A percentile compares a stretch with the other conserved stretches of the same genome.
phyloP scores from a whole-genome alignment of 2,329 filamentous ascomycete species.

The Claviceps humidiphila region DNA sequence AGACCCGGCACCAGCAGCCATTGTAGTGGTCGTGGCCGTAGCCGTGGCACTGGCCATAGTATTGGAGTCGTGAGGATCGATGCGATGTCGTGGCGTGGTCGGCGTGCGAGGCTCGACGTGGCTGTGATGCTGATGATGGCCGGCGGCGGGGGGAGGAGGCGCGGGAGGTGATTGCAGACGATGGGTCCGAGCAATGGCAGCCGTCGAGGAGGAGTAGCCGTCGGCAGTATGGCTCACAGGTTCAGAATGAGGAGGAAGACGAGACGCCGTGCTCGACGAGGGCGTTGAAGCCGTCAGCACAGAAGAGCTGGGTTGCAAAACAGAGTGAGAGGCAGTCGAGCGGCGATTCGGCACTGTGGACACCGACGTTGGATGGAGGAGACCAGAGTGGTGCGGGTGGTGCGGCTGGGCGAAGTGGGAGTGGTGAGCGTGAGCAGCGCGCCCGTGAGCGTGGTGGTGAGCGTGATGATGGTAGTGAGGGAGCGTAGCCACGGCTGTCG shows the following conservation, averaged over 20 bases:
- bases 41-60: conserved; percentile 10
- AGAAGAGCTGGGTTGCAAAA: conserved; percentile 11
- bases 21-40: conserved; percentile 5
- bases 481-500: conserved; percentile 60
- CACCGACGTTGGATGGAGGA: conserved; percentile 10
- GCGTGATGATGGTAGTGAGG: conserved; percentile 39
- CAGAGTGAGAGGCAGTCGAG: conserved; percentile 14
- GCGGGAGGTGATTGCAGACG: conserved; percentile 17
- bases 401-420: conserved; percentile 1
- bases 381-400: conserved; percentile 4
- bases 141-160: conserved; percentile 20
- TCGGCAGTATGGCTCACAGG: conserved; percentile 11
- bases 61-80: conserved; percentile 10
- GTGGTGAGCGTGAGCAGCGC: conserved; percentile 8
- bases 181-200: conserved; percentile 12
- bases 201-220: conserved; percentile 21
- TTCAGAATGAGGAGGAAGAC: conserved; percentile 14
- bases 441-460: conserved; percentile 23
- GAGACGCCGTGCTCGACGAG: conserved; percentile 14
- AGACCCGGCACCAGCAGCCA: conserved; percentile 13
- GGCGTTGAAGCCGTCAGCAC: conserved; percentile 12
- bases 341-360: conserved; percentile 13
- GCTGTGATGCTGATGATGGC: conserved; percentile 8
- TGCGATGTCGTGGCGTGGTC: conserved; percentile 7
- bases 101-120: conserved; percentile 12